Conservation (phyloP, 352 stramenopile species). For the Phytophthora kernoviae region DNA sequence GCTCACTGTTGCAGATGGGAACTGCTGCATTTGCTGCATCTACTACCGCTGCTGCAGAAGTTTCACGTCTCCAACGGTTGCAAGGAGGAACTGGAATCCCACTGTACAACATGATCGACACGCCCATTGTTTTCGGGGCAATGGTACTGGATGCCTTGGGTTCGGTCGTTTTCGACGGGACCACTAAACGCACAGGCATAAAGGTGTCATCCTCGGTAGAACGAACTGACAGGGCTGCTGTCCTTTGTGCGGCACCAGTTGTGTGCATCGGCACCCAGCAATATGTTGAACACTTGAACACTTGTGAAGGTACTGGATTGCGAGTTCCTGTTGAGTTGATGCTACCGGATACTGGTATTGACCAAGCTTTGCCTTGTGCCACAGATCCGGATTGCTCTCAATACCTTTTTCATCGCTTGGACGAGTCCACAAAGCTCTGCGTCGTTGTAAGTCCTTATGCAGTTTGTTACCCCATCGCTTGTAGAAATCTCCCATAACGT, state of each 20-base stretch:
- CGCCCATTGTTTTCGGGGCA: constrained; percentile 59
- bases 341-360: not conserved
- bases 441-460: constrained; percentile 49
- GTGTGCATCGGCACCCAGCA: constrained; percentile 50
- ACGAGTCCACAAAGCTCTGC: constrained; percentile 49
- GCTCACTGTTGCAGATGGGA: constrained; percentile 61
- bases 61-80: constrained; percentile 53
- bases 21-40: constrained; percentile 47
- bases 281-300: constrained; percentile 43
- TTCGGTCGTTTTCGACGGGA: constrained; percentile 49
- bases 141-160: constrained; percentile 60
- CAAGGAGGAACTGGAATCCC: constrained; percentile 49
- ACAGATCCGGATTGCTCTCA: constrained; percentile 61
- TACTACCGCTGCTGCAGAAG: constrained; percentile 45
- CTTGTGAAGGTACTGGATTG: constrained; percentile 55
- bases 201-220: not conserved
- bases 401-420: constrained; percentile 70
- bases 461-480: not conserved
- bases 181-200: constrained; percentile 42
- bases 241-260: constrained; percentile 1
- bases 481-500: not conserved
- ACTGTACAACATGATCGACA: constrained; percentile 77
- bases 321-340: not conserved
- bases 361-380: not conserved
- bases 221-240: not conserved